Evolutionary conservation across 495 filamentous ascomycete genomes (phyloP), one percentile per base, ranked within the genome.

Genomic region (Lophium mytilinum): DNA sequence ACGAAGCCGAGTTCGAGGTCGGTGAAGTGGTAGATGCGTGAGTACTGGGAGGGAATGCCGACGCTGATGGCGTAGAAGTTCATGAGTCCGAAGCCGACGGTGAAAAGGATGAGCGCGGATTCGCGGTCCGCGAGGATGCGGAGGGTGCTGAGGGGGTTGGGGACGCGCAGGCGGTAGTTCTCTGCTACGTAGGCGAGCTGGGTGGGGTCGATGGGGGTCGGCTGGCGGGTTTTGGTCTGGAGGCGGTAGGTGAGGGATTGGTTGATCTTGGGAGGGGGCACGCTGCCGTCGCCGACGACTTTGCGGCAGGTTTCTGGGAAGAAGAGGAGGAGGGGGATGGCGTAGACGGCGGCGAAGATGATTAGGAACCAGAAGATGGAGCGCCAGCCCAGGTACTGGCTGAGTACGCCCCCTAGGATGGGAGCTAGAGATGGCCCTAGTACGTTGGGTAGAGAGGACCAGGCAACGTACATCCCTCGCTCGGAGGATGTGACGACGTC

Each of bases 231-330:
- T 10, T 66, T 68, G 12, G 60, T 55, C 36, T 61, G 64, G 1
- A 75, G 37, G 18, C 37, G 51, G 43, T 74, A 71, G 15, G 76
- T 41, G 12, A 76, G 35, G 3, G 76, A 76, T 50, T 66, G 76
- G 62, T 82, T 84, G n/a, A n/a, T 18, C 19, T 47, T 47, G 10
- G 43, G 43, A 18, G 43, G 43, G 10, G 49, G 56, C 10, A 53
- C 19, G 19, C 12, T 45, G 5, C 57, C 57, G 35, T 59, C 53
- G 4, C 50, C 57, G 17, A 45, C 51, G 30, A 50, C 37, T 4
- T 49, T 42, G 9, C 55, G 55, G 8, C 52, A 51, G 5, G 56
- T 58, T 34, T 58, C 56, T 4, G 56, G 57, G 15, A 55, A 53
- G 21, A 55, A 60, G 9, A 60, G 52, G 9, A 37, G 17, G 18